These are phyloP conservation scores for Vitis vinifera DNA, from an alignment of 164 flowering plant genomes.

Conservation along the genomic window ASM3070453v1 NC_081813.1:11437001-11437500, in stretches of 20 bases:
- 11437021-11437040: conserved; percentile 21
- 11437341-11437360: conserved; percentile 22
- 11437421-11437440: conserved; percentile 34
- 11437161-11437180: conserved; percentile 28
- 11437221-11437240: conserved; percentile 34
- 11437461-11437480: conserved; percentile 20
- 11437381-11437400: conserved; percentile 19
- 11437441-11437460: conserved; percentile 22
- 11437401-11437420: conserved; percentile 27
- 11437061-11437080: conserved; percentile 16
- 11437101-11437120: conserved; percentile 25
- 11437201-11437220: conserved; percentile 23
- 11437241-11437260: conserved; percentile 22
- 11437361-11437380: conserved; percentile 23
- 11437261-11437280: conserved; percentile 22
- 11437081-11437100: conserved; percentile 28
- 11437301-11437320: conserved; percentile 40
- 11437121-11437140: conserved; percentile 28
- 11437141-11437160: conserved; percentile 26
- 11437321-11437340: conserved; percentile 26
- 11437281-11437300: conserved; percentile 15
- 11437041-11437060: conserved; percentile 25
- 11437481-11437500: conserved; percentile 23
- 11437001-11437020: conserved; percentile 34
- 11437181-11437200: conserved; percentile 25